Percentiles rank a stretch among this genome's conserved stretches.
These are phyloP conservation scores for Albophoma yamanashiensis DNA, from an alignment of 2,329 filamentous ascomycete species.

Conservation along the genomic window DNA sequence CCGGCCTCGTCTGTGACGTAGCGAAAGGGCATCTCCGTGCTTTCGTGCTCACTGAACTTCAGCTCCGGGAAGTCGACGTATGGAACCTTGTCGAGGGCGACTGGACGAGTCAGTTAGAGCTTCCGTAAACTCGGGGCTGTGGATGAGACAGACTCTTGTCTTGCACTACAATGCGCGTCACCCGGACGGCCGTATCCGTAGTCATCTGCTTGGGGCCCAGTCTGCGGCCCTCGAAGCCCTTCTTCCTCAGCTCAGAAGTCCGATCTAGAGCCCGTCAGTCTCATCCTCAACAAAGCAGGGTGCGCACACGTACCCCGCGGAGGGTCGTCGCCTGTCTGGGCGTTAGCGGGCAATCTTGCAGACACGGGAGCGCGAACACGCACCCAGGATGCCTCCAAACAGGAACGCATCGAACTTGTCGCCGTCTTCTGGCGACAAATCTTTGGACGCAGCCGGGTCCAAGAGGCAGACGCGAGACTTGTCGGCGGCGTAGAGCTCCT, in stretches of 20 bases:
- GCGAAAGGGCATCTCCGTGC: conserved; percentile 94
- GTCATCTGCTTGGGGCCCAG: conserved; percentile 96
- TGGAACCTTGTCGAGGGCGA: conserved; percentile 64
- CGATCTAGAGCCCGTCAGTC: conserved; percentile 50
- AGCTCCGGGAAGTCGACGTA: conserved; percentile 87
- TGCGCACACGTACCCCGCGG: conserved; percentile 58
- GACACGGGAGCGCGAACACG: conserved; percentile 12
- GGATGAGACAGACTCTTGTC: conserved; percentile 53
- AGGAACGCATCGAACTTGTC: conserved; percentile 81
- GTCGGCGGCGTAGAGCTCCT: conserved; percentile 64
- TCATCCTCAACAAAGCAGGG: conserved; percentile 1
- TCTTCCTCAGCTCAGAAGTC: conserved; percentile 88
- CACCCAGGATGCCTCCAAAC: conserved; percentile 92
- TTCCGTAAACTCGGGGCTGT: not conserved
- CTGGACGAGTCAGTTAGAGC: conserved; percentile 30
- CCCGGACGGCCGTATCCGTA: conserved; percentile 90
- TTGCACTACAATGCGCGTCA: conserved; percentile 82
- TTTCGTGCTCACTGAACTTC: conserved; percentile 82
- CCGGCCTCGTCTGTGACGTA: conserved; percentile 72
- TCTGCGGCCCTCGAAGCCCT: conserved; percentile 80
- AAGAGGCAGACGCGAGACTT: conserved; percentile 78
- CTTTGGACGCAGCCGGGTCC: conserved; percentile 73
- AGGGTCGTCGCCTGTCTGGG: conserved; percentile 69
- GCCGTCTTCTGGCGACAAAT: conserved; percentile 75
- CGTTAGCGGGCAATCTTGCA: conserved; percentile 4